Conservation (phyloP, 148 eudicot genomes). For the Pouteria glomerata region DNA sequence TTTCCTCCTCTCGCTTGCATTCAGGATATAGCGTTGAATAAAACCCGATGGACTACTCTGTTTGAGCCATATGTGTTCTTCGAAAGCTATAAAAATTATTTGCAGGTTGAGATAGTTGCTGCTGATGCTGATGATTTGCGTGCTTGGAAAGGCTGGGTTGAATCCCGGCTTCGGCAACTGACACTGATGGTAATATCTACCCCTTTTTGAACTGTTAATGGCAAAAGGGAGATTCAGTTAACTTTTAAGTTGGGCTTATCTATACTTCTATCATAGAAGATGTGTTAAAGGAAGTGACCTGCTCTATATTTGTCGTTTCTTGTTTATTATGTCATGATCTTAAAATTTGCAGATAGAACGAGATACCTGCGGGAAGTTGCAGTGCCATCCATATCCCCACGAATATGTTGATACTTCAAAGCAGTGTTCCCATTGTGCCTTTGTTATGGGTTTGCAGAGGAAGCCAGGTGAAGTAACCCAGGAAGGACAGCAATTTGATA, state of each 20-base stretch:
- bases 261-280: neutral
- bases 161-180: conserved; percentile 80
- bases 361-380: conserved; percentile 68
- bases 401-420: conserved; percentile 54
- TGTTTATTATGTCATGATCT: neutral
- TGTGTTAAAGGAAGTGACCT: neutral
- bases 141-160: conserved; percentile 96
- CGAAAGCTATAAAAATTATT: conserved; percentile 78
- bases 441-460: conserved; percentile 81
- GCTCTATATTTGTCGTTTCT: neutral
- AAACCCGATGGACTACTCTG: conserved; percentile 54
- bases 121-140: conserved; percentile 63
- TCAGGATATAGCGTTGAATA: conserved; percentile 78
- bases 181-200: conserved; percentile 66
- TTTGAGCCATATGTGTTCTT: conserved; percentile 78
- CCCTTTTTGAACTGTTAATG: neutral
- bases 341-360: conserved; percentile 73
- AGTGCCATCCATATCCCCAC: conserved; percentile 85
- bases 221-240: neutral
- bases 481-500: conserved; percentile 80
- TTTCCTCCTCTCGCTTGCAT: neutral
- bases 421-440: conserved; percentile 62
- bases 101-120: conserved; percentile 73
- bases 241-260: neutral
- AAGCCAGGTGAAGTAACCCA: conserved; percentile 63